Evolutionary conservation across 176 grass and related monocot genomes (phyloP).

Genomic region (Rhynchospora pubera): DNA sequence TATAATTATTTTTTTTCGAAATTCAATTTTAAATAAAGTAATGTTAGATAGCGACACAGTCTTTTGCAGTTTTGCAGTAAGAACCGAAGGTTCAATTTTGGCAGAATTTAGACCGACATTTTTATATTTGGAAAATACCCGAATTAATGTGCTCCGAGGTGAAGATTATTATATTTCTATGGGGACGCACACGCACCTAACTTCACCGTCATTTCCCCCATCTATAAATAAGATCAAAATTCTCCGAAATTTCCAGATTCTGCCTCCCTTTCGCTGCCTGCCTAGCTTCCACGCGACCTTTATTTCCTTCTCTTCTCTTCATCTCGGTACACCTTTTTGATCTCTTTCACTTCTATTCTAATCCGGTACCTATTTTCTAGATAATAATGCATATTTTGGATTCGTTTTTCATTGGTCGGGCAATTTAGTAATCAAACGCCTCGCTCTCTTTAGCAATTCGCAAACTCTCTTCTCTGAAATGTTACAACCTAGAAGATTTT

Average conservation of each 20-base stretch:
- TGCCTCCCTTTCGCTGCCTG: background rate
- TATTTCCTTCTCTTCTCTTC: background rate
- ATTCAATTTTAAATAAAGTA: no score
- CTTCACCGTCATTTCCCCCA: background rate
- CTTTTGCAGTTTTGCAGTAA: no score
- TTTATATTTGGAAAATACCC: no score
- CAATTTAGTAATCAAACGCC: background rate
- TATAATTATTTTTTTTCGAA: no score
- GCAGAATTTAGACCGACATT: no score
- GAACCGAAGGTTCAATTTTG: no score
- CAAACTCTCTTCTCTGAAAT: background rate
- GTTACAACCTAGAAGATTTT: background rate
- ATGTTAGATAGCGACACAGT: no score
- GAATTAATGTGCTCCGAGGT: no score
- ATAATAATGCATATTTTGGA: background rate
- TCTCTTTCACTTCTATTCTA: background rate
- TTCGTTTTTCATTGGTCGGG: background rate
- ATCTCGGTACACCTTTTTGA: background rate
- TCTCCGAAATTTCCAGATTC: background rate
- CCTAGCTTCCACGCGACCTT: slow-evolving; percentile 1
- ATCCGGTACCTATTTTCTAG: background rate
- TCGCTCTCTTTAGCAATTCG: background rate
- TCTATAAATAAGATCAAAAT: background rate
- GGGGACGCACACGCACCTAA: no score
- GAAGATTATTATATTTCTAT: no score